phyloP scores from a whole-genome alignment of 2,329 filamentous ascomycete genomes.

The Cladophialophora psammophila region DNA sequence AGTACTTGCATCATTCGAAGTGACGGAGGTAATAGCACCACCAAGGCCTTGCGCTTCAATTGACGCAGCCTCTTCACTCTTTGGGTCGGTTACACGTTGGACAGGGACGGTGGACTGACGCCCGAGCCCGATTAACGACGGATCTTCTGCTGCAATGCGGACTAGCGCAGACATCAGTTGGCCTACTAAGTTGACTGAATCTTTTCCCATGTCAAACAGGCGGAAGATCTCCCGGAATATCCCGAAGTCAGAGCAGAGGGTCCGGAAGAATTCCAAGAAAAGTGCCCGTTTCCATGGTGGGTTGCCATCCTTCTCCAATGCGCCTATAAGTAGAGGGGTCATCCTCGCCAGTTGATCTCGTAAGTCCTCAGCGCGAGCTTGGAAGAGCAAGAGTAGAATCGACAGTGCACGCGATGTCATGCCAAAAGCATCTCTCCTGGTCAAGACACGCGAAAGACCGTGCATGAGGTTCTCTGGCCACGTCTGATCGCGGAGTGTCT shows the following conservation, averaged over 20 bases:
- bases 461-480: constrained; percentile 66
- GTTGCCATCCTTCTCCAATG: constrained; percentile 83
- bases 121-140: constrained; percentile 83
- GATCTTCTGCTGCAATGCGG: constrained; percentile 90
- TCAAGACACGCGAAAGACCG: constrained; percentile 31
- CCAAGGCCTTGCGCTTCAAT: constrained; percentile 86
- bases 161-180: constrained; percentile 88
- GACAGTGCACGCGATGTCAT: constrained; percentile 32
- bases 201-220: constrained; percentile 76
- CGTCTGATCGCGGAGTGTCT: constrained; percentile 81
- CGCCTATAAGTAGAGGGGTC: constrained; percentile 79
- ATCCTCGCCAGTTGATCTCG: constrained; percentile 77
- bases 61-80: constrained; percentile 70
- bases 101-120: constrained; percentile 84
- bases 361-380: constrained; percentile 18
- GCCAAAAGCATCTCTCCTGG: constrained; percentile 33
- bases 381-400: constrained; percentile 28
- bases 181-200: constrained; percentile 77
- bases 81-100: constrained; percentile 61
- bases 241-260: constrained; percentile 80
- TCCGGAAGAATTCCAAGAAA: constrained; percentile 89
- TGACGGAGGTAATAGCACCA: constrained; percentile 80
- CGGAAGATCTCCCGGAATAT: constrained; percentile 81
- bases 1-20: constrained; percentile 70
- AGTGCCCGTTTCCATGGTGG: constrained; percentile 84